Conservation (phyloP, 345 rosid species). For the Citrus unshiu region DNA sequence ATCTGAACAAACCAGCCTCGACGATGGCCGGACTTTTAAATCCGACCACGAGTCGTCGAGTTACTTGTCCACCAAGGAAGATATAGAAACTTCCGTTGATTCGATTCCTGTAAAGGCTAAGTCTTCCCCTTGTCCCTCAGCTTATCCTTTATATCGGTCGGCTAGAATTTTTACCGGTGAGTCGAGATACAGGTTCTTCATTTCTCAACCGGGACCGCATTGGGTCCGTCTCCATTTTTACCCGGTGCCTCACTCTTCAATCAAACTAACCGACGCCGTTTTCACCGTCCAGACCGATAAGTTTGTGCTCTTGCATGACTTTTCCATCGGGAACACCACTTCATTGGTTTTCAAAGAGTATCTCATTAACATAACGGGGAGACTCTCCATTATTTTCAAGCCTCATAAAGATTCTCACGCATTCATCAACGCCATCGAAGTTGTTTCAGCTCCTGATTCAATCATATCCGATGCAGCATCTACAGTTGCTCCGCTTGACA, state of each 20-base stretch:
- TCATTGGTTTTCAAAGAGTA: conserved; percentile 60
- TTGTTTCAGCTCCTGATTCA: conserved; percentile 58
- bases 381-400: conserved; percentile 49
- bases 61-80: conserved; percentile 52
- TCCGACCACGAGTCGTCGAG: conserved; percentile 52
- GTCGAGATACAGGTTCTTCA: conserved; percentile 43
- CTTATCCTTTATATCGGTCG: conserved; percentile 35
- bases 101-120: conserved; percentile 19
- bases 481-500: conserved; percentile 37
- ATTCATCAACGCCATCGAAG: conserved; percentile 69
- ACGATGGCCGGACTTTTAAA: conserved; percentile 64
- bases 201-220: conserved; percentile 56
- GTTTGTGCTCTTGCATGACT: conserved; percentile 64
- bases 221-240: conserved; percentile 83
- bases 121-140: conserved; percentile 14
- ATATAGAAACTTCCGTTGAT: conserved; percentile 42
- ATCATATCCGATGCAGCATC: conserved; percentile 56
- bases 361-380: conserved; percentile 42
- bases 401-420: conserved; percentile 52
- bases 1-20: conserved; percentile 40
- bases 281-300: conserved; percentile 54
- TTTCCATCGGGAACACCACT: conserved; percentile 32
- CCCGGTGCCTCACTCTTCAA: conserved; percentile 55
- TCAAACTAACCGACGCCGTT: conserved; percentile 44
- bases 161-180: conserved; percentile 48